phyloP scores from a whole-genome alignment of 148 eudicot species.

The Selenicereus undatus region DNA sequence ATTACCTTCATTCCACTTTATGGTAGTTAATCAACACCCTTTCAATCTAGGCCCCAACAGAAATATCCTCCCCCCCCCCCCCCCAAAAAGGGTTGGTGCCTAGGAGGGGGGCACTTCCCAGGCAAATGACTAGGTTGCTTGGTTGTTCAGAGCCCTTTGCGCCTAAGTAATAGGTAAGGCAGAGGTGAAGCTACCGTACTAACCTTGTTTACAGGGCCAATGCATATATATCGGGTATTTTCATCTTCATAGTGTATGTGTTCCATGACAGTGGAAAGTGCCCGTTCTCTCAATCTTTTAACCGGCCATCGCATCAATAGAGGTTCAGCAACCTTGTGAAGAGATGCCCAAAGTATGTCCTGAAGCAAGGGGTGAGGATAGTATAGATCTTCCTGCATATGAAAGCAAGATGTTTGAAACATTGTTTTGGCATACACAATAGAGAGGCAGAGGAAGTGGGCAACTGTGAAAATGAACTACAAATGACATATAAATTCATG shows the following conservation, averaged over 20 bases:
- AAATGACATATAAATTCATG: background rate
- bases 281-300: conserved; percentile 77
- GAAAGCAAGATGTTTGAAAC: conserved; percentile 11
- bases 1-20: background rate
- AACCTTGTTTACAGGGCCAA: conserved; percentile 97
- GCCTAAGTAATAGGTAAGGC: background rate
- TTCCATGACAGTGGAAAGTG: conserved; percentile 75
- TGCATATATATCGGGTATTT: conserved; percentile 92
- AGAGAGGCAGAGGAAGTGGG: background rate
- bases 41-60: background rate
- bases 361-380: conserved; percentile 90
- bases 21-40: background rate
- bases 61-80: background rate
- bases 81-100: background rate
- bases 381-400: conserved; percentile 91
- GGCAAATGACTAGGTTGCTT: background rate
- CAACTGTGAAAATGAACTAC: background rate
- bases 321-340: conserved; percentile 80
- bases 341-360: conserved; percentile 82
- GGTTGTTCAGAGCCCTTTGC: background rate
- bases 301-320: conserved; percentile 83
- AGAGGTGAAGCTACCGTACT: conserved; percentile 1
- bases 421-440: background rate
- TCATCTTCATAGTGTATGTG: conserved; percentile 98
- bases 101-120: too few relatives aligned